Evolutionary conservation across 495 filamentous ascomycete species (phyloP).

Genomic region (Aspergillus heteromorphus): DNA sequence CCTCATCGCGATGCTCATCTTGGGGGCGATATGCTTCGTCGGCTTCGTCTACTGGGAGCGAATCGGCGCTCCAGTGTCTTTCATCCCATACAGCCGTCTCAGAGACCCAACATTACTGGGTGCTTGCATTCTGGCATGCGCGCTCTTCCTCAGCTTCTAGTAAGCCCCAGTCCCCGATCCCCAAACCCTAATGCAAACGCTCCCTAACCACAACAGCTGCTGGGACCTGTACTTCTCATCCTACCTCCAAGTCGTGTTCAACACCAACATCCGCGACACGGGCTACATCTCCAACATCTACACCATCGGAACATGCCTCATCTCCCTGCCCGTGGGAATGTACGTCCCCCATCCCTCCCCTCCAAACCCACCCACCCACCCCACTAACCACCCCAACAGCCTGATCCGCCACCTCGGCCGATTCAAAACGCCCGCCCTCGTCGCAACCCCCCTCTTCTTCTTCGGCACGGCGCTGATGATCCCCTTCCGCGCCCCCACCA

Average conservation of each 20-base stretch:
- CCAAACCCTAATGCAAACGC: not conserved
- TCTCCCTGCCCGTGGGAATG: not conserved
- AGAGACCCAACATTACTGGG: not conserved
- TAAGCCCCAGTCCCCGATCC: not conserved
- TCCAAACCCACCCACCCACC: not conserved
- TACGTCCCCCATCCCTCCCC: not conserved
- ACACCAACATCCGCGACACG: constrained; percentile 49
- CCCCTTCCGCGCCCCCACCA: constrained; percentile 55
- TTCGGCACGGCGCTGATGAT: constrained; percentile 55
- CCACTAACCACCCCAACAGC: not conserved
- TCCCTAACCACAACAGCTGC: constrained; percentile 12
- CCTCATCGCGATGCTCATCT: constrained; percentile 4
- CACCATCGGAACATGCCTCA: constrained; percentile 27
- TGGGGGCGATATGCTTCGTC: not conserved
- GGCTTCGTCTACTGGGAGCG: constrained; percentile 6
- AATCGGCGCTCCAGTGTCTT: not conserved
- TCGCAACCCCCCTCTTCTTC: constrained; percentile 53
- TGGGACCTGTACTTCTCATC: constrained; percentile 59
- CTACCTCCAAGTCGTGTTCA: constrained; percentile 64
- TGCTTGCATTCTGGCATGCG: constrained; percentile 38
- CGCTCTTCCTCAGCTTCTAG: constrained; percentile 48
- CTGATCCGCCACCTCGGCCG: constrained; percentile 49
- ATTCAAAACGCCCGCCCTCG: constrained; percentile 48
- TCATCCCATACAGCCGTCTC: constrained; percentile 3
- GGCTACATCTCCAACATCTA: constrained; percentile 49